Evolutionary conservation across 257 asterid species (phyloP), one percentile per base, ranked within the genome.

Genomic region (Plectranthus barbatus): DNA sequence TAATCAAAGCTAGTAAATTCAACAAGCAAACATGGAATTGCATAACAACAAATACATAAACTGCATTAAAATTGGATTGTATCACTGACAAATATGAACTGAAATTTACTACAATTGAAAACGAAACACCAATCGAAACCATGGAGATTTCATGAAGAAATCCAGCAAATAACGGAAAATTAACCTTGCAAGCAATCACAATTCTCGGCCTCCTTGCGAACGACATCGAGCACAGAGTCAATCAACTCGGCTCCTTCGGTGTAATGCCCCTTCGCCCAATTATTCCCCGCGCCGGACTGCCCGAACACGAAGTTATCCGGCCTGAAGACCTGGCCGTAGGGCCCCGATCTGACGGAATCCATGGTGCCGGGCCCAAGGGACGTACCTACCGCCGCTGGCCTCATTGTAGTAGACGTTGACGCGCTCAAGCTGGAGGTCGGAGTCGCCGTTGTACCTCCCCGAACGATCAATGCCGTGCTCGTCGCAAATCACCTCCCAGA

Each of bases 281-380:
- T 76, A 52, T 76, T 76, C 2, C 77, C 74, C 11, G 81, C 77
- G 39, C 77, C 81, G 24, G 81, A 76, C 55, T 76, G 81, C 7
- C 78, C 78, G 23, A 76, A 76, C 7, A 76, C 81, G 56, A 76
- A 76, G 18, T 76, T 76, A 55, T 76, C 78, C 11, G 81, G 81
- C 47, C 77, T 52, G 75, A 72, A 76, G 20, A 76, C 72, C 81
- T 76, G 77, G 0, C 81, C 81, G 54, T 34, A 57, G 24, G 77
- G 72, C 19, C 81, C 77, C 44, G 81, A 76, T 69, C 78, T 57
- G 37, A 76, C 42, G 34, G 75, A 67, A 24, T 76, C 81, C 81
- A 76, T 76, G 34, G 81, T 76, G 17, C 81, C 81, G 48, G 77
- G 77, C 60, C 72, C 81, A 52, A 76, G 77, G 81, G 13, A 72